A percentile compares a stretch with the other conserved stretches of the same genome.
Conservation (phyloP, 2,329 filamentous ascomycete species). For the Tolypocladium tropicale region DNA sequence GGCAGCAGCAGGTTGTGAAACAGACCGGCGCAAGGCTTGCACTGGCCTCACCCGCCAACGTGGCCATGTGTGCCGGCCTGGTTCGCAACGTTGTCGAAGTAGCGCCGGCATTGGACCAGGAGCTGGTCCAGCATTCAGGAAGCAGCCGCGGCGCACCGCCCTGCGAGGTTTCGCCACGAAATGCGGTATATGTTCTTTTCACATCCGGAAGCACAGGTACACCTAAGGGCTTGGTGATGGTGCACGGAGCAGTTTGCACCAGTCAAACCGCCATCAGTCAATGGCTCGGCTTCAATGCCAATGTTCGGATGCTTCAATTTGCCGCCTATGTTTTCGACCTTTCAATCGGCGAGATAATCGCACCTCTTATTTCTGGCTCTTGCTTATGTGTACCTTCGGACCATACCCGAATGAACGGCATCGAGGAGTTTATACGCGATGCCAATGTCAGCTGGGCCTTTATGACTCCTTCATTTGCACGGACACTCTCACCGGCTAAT, state of each 20-base stretch:
- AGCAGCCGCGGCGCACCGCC: neutral
- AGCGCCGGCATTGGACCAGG: neutral
- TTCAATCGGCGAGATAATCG: neutral
- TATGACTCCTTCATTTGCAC: conserved; percentile 3
- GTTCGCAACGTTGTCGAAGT: neutral
- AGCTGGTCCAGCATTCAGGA: neutral
- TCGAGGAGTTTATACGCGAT: neutral
- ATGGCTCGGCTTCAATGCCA: neutral
- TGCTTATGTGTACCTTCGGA: neutral
- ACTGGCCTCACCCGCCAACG: neutral
- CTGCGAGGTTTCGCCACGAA: neutral
- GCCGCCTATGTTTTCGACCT: neutral
- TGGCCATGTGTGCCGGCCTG: neutral
- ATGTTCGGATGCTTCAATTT: neutral
- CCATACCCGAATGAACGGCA: neutral
- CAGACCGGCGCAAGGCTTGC: neutral
- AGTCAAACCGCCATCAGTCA: neutral
- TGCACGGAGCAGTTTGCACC: neutral
- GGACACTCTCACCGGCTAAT: conserved; percentile 1
- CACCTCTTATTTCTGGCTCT: neutral
- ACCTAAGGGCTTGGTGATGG: neutral
- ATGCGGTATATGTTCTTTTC: neutral
- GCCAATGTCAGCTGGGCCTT: conserved; percentile 1
- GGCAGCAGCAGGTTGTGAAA: neutral
- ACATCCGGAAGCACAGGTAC: neutral